Conservation (phyloP, 2,329 filamentous ascomycete species). For the Cryphonectria carpinicola region DNA sequence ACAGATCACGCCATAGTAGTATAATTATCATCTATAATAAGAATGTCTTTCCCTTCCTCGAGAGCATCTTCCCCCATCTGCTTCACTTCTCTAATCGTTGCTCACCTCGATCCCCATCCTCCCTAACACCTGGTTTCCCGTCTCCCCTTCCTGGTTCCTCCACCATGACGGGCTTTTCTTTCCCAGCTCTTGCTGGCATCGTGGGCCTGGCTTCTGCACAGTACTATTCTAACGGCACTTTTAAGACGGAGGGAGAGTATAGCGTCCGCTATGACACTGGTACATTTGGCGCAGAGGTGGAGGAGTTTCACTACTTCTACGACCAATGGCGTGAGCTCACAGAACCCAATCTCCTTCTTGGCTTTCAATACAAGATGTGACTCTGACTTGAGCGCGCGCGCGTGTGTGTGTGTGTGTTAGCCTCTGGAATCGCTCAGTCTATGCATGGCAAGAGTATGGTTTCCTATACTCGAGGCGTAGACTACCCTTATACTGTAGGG, state of each 20-base stretch:
- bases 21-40: neutral
- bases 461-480: slow-evolving; percentile 3
- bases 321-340: neutral
- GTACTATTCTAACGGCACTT: slow-evolving; percentile 6
- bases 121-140: neutral
- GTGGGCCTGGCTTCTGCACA: neutral
- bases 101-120: too few relatives aligned
- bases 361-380: neutral
- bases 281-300: neutral
- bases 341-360: neutral
- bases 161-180: neutral
- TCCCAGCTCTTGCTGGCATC: neutral
- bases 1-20: neutral
- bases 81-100: neutral
- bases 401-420: neutral
- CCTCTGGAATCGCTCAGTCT: slow-evolving; percentile 7
- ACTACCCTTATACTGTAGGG: slow-evolving; percentile 8
- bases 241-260: neutral
- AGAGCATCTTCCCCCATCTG: neutral
- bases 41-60: neutral
- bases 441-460: slow-evolving; percentile 15
- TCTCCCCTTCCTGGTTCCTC: neutral
- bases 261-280: slow-evolving; percentile 10
- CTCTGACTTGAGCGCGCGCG: neutral
- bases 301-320: slow-evolving; percentile 12